Evolutionary conservation across 441 rosid species (phyloP), one percentile per base, ranked within the genome.

Genomic region (Populus hybrid): DNA sequence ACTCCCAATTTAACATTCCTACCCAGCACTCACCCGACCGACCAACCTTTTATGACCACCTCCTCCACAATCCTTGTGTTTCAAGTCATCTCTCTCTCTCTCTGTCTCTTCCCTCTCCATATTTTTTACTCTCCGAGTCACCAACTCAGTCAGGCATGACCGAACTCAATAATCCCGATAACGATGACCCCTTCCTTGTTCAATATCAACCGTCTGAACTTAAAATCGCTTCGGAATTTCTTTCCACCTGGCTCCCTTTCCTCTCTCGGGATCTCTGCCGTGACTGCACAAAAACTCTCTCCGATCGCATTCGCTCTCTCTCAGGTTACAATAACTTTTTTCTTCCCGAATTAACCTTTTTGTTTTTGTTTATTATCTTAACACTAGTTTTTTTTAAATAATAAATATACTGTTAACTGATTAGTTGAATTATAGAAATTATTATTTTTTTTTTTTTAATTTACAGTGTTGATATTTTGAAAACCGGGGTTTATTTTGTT

Each of bases 181-280:
- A 65, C 53, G 91, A 81, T 40, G 97, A 94, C 70, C 84, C 87
- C 16, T 97, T 94, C 78, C 95, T 91, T 12, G 71, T 76, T 21
- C 84, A 79, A 10, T 94, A 82, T 81, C 86, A 85, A 74, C 88
- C 90, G 28, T 87, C 93, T 68, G 99, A 97, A n/a, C 98, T 92
- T 42, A 88, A 80, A 71, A 85, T 88, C 80, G 97, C 89, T 9
- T 91, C 98, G 71, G 97, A 93, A 77, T 97, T 97, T 84, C 80
- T 97, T 59, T 79, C 85, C 70, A 87, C 85, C 2, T 97, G 99
- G 94, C 92, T 87, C 20, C 89, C 99, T 73, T 97, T 91, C 75
- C 93, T 97, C 71, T 89, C 94, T 67, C 81, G 87, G 81, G 97
- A 90, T 88, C 95, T 95, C 75, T 97, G 99, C 88, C 73, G 53